Evolutionary conservation across 2,329 filamentous ascomycete genomes (phyloP), one percentile per base, ranked within the genome.

Genomic region (Calonectria hawksworthii): DNA sequence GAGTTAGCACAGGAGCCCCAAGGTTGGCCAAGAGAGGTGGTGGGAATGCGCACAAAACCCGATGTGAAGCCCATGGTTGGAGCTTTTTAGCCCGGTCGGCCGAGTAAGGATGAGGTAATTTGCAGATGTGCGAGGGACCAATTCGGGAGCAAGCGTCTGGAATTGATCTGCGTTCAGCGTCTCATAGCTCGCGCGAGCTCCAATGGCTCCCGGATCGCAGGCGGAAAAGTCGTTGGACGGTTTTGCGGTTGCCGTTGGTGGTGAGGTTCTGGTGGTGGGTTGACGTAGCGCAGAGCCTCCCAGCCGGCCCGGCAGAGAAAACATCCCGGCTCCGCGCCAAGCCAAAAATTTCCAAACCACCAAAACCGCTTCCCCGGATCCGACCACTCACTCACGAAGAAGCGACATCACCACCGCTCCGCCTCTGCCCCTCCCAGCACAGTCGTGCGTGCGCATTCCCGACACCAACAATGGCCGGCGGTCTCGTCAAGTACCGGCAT

Each of bases 401-500:
- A n/a, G 67, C 65, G 50, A 71, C 70, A 66, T 50, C 72, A 70
- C 74, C 69, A 61, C 67, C 38, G 30, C 41, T 23, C 9, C 28
- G 23, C 44, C 26, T 32, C 32, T 28, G 13, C 64, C 54, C 59
- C 59, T 56, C 28, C 34, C 32, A 21, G 59, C 30, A 18, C 59
- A 26, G 1, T 50, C 41, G 61, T 32, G 67, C 44, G 54, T 47
- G 67, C 68, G 36, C 63, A 52, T 72, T 75, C 79, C 56, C 26
- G 30, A 36, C 65, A 41, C 75, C 66, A 54, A 84, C 74, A 80
- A 98, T 98, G 96, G 96, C 95, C 78, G 96, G 96, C 82, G 95
- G 95, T 79, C 90, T 92, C 78, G 91, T 95, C 85, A 98, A 96
- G 88, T 98, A 96, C 88, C 94, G 97, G 80, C 95, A 98, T 86